Evolutionary conservation across 1,139 yeast genomes (phyloP), one percentile per base, ranked within the genome.

Genomic region (Meyerozyma elateridarum): DNA sequence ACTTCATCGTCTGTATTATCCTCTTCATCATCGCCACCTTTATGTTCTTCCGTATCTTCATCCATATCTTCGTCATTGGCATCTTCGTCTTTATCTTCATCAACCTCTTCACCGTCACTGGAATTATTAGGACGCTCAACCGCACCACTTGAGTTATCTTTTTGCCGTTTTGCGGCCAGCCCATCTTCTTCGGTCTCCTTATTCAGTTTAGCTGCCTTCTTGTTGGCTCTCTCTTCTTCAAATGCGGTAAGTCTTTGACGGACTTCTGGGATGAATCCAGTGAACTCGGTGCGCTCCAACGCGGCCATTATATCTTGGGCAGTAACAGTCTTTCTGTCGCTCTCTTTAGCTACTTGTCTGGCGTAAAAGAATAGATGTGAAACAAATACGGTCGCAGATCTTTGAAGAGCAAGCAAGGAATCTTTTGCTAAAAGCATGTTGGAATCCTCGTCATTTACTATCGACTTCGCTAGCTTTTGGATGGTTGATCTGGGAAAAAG

Each of bases 321-420:
- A 42, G 70, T 76, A 22, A 82, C 74, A 4, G 77, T 76, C 48
- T 76, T 79, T 36, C 87, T 65, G 31, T 69, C 73, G 25, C 62
- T 66, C 16, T 62, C 64, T 38, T 67, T 70, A 4, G 84, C 70
- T 3, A 66, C 46, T 37, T 64, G 70, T 34, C 82, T 69, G 3
- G 89, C 87, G 46, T 76, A 73, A 46, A 75, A 73, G 45, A 80
- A 60, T 31, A 82, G 42, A 46, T 80, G 80, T 29, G 81, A 80
- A 16, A 82, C 85, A 53, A 80, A 83, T 3, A 83, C 79, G 0
- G 88, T 80, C 9, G 89, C 78, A 5, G 85, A 69, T 38, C 91
- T 56, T 47, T 83, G 91, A 16, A 83, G 49, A 2, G 84, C 89
- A 2, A 72, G 51, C 14, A 76, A 61, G 2, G 85, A 74, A 46